phyloP scores from a whole-genome alignment of 371 early-diverging fungal species.

The Neoconidiobolus thromboides region DNA sequence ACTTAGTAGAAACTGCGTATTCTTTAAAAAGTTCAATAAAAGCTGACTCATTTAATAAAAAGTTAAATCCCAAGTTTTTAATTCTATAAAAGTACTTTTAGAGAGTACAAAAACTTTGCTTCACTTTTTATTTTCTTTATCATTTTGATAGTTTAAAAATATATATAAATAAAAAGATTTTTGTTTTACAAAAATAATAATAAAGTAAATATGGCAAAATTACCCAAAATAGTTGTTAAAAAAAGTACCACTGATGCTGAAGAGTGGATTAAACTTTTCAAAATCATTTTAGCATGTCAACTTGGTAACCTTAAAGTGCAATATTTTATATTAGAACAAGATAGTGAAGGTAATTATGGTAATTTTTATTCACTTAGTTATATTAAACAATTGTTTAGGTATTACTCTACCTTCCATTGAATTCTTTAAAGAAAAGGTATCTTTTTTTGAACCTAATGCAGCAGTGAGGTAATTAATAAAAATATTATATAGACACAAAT shows the following conservation, averaged over 20 bases:
- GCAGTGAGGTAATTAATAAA: not conserved
- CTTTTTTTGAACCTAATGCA: not conserved
- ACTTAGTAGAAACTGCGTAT: no score
- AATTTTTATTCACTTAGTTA: not conserved
- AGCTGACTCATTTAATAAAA: no score
- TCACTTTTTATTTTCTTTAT: no score
- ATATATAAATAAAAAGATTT: no score
- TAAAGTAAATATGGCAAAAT: not conserved
- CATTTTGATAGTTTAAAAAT: no score
- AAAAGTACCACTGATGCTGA: not conserved
- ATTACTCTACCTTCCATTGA: not conserved
- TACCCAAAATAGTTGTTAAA: not conserved
- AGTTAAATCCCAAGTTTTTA: no score
- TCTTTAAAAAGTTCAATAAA: no score
- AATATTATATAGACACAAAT: not conserved
- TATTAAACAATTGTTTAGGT: not conserved
- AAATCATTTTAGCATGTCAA: not conserved
- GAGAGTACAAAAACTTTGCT: no score
- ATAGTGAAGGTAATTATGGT: not conserved
- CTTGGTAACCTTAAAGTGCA: not conserved
- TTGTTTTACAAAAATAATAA: no score
- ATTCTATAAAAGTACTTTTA: no score
- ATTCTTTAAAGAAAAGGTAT: constrained; percentile 1
- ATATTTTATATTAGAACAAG: not conserved
- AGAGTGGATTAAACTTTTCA: not conserved